Evolutionary conservation across 192 early-diverging fungal genomes (phyloP).

Genomic region (Coemansia sp.): DNA sequence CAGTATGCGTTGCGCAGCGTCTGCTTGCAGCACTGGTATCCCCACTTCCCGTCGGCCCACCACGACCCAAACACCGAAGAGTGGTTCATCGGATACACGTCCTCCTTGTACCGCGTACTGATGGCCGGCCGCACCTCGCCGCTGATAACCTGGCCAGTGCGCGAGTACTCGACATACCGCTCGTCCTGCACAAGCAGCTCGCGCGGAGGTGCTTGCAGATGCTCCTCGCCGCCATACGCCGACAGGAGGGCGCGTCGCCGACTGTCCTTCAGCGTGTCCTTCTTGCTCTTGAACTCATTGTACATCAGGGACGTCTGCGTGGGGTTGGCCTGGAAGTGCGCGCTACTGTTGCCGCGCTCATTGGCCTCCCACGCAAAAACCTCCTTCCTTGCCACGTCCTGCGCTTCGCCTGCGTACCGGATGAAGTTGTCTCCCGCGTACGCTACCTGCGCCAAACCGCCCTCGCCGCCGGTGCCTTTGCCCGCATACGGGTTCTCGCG

Average conservation of each 20-base stretch:
- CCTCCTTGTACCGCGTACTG: conserved; percentile 85
- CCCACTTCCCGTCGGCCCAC: conserved; percentile 95
- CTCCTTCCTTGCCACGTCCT: conserved; percentile 80
- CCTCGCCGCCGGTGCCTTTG: conserved; percentile 37
- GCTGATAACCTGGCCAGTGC: conserved; percentile 83
- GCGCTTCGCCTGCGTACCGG: conserved; percentile 84
- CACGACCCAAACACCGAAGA: conserved; percentile 91
- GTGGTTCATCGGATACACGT: conserved; percentile 85
- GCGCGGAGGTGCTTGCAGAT: conserved; percentile 85
- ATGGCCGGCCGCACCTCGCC: conserved; percentile 79
- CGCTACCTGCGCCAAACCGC: conserved; percentile 26
- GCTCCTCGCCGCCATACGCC: conserved; percentile 94
- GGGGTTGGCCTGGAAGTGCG: conserved; percentile 93
- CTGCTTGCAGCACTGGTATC: conserved; percentile 91
- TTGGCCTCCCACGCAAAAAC: conserved; percentile 94
- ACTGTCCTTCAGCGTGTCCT: conserved; percentile 71
- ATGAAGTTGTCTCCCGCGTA: conserved; percentile 95
- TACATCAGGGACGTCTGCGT: conserved; percentile 93
- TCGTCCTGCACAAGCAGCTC: conserved; percentile 94
- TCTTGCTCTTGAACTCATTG: conserved; percentile 82
- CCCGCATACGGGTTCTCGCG: conserved; percentile 90
- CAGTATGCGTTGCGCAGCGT: conserved; percentile 86
- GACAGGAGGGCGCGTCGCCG: conserved; percentile 78
- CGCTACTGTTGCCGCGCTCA: conserved; percentile 73
- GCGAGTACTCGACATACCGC: conserved; percentile 95